These are phyloP conservation scores for Fusarium drepaniforme DNA, from an alignment of 2,329 filamentous ascomycete species.

Conservation along the genomic window DNA sequence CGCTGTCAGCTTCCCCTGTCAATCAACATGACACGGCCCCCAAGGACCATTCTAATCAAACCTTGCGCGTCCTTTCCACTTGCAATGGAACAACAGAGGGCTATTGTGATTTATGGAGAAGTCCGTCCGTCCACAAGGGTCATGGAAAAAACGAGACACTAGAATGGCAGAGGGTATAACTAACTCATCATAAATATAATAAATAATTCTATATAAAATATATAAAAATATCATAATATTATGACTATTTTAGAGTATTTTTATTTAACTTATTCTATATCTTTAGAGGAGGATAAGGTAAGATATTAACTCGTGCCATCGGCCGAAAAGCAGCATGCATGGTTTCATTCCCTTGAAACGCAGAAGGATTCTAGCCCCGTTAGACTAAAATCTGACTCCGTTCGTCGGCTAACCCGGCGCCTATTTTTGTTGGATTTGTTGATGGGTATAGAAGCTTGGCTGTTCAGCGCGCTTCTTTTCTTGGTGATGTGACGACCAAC, in stretches of 20 bases:
- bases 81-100: background rate
- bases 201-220: no score
- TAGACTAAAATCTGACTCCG: background rate
- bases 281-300: no score
- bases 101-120: background rate
- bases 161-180: no score
- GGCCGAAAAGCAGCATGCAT: background rate
- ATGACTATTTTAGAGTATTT: no score
- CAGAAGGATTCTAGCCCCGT: background rate
- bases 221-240: no score
- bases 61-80: background rate
- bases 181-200: no score
- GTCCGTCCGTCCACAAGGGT: background rate
- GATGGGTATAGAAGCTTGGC: background rate
- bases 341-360: conserved; percentile 9
- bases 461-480: background rate
- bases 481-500: background rate
- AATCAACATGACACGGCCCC: background rate
- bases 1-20: background rate
- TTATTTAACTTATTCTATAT: no score
- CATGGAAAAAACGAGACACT: no score
- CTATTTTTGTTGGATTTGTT: background rate
- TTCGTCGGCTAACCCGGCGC: background rate
- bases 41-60: conserved; percentile 5
- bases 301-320: no score